Base-by-base conservation (phyloP, 2,329 filamentous ascomycete species). In the Bimuria novae-zelandiae region DNA sequence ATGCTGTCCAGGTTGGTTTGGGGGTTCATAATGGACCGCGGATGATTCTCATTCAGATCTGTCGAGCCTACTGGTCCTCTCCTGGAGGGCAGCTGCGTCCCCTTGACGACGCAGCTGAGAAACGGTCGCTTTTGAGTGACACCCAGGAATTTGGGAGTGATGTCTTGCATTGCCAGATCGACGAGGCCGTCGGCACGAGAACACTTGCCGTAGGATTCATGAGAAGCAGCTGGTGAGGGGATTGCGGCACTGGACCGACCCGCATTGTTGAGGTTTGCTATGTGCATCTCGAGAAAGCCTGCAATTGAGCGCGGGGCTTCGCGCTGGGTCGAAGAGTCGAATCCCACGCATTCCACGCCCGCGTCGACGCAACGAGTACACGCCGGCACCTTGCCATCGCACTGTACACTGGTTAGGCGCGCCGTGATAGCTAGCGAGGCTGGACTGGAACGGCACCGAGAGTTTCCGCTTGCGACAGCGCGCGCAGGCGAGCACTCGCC, bases 21-120 rank as follows among this genome's bases (percentile, higher is more conserved):
- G 2, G 70, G 70, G 36, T 73, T 73, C 41, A 73, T 61, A 46
- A 73, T 73, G 10, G 70, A 73, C 23, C 66, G 60, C 8, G 70
- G 70, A 32, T 73, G 67, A 47, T 70, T 71, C 36, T 71, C 69
- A 49, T 73, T 56, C 35, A 73, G 49, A 46, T 73, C 70, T 4
- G 67, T 70, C n/a, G 66, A 66, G 10, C 64, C 64, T 4, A 72
- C 63, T 7, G 68, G 69, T 2, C 69, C 68, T 55, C 63, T 69
- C 36, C 62, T 67, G n/a, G 69, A 72, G 3, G 69, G 69, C 7
- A 72, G 57, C 48, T 66, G 63, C 3, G 70, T 72, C 5, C 69
- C 69, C 51, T 65, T 70, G 32, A 73, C 67, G 19, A 73, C 68
- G 49, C 70, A 73, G 37, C 67, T 68, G 22, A 71, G 48, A 7